Evolutionary conservation across 768 basidiomycete genomes (phyloP).

Genomic region (Pulveroboletus sp.): DNA sequence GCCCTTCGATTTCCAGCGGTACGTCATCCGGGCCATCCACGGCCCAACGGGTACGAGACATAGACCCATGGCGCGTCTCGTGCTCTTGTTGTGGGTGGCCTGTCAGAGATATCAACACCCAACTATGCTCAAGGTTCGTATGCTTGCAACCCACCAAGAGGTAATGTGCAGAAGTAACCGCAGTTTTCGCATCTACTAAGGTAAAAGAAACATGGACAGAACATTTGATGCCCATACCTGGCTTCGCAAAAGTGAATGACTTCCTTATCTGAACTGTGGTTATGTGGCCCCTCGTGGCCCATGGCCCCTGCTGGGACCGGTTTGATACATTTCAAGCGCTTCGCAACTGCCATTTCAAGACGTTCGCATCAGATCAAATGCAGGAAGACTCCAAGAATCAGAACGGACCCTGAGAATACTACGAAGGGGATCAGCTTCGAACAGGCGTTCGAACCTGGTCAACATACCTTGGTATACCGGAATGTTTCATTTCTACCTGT

Average conservation of each 20-base stretch:
- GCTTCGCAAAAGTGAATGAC: slow-evolving; percentile 54
- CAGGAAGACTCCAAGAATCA: not conserved
- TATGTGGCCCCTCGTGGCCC: slow-evolving; percentile 46
- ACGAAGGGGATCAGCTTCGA: not conserved
- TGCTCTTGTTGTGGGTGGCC: slow-evolving; percentile 60
- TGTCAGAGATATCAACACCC: slow-evolving; percentile 17
- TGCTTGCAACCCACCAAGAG: slow-evolving; percentile 39
- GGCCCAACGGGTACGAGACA: slow-evolving; percentile 56
- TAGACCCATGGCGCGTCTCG: slow-evolving; percentile 61
- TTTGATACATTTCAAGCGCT: slow-evolving; percentile 47
- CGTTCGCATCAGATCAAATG: not conserved
- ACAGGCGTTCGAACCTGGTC: not conserved
- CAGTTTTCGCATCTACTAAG: slow-evolving; percentile 48
- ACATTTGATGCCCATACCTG: slow-evolving; percentile 28
- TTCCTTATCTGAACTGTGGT: slow-evolving; percentile 41
- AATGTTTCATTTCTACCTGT: slow-evolving; percentile 57
- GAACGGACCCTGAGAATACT: slow-evolving; percentile 53
- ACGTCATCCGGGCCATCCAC: slow-evolving; percentile 50
- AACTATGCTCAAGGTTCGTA: fast-evolving
- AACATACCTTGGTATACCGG: slow-evolving; percentile 56
- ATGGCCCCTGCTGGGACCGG: slow-evolving; percentile 40
- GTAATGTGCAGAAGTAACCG: slow-evolving; percentile 56
- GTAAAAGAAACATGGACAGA: not conserved
- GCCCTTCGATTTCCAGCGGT: slow-evolving; percentile 50
- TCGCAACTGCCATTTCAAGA: slow-evolving; percentile 43